Evolutionary conservation across 345 rosid genomes (phyloP).

Genomic region (Eucalyptus erythrocorys): DNA sequence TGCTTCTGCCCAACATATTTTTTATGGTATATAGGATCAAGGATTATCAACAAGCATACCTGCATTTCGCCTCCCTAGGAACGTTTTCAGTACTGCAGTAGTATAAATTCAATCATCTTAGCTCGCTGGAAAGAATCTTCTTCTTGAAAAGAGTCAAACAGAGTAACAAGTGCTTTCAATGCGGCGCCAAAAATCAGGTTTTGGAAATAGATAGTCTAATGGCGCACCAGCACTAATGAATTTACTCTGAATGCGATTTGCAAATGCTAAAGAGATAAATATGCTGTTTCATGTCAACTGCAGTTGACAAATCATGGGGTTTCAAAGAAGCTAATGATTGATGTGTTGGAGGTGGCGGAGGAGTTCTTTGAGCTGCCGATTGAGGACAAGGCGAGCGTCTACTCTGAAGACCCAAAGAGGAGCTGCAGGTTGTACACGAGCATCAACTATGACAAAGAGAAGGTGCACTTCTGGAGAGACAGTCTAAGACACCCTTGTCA

Average conservation of each 20-base stretch:
- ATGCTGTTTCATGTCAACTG: neutral
- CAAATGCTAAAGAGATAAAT: neutral
- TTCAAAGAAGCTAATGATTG: neutral
- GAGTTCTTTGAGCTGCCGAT: conserved; percentile 2
- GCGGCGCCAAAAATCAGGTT: neutral
- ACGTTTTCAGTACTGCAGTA: neutral
- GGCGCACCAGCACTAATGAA: neutral
- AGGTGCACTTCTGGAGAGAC: conserved; percentile 3
- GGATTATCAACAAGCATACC: neutral
- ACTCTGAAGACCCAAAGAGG: conserved; percentile 1
- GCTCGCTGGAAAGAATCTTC: neutral
- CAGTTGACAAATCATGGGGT: conserved; percentile 11
- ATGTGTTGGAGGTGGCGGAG: neutral
- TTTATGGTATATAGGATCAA: neutral
- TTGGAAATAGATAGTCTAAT: neutral
- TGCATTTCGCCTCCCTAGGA: neutral
- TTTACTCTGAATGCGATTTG: neutral
- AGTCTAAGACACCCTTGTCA: neutral
- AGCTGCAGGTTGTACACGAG: conserved; percentile 6
- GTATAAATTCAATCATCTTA: neutral
- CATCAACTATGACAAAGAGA: neutral
- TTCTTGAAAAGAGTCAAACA: neutral
- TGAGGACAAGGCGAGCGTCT: neutral
- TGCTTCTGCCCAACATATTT: neutral
- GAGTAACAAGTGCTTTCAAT: neutral